phyloP scores from a whole-genome alignment of 2,329 filamentous ascomycete species.

The Diplodia intermedia region DNA sequence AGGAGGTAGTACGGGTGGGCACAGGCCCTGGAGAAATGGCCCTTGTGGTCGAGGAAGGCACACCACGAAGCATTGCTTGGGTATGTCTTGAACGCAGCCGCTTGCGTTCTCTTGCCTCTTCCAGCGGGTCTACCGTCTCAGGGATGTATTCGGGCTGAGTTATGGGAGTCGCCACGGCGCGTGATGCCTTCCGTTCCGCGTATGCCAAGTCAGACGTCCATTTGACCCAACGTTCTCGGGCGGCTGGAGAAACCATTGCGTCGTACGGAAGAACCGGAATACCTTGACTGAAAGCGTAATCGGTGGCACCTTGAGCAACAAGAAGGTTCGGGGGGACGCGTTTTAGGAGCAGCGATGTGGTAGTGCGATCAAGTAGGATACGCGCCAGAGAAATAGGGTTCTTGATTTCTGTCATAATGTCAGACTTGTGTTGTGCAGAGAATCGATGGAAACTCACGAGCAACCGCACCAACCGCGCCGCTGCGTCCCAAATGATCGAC shows the following conservation, averaged over 20 bases:
- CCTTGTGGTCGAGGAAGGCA: constrained; percentile 27
- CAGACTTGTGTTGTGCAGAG: constrained; percentile 31
- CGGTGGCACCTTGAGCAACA: constrained; percentile 81
- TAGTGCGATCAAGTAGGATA: constrained; percentile 78
- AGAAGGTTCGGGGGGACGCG: constrained; percentile 93
- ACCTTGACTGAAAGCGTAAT: constrained; percentile 83
- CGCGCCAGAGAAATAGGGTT: constrained; percentile 92
- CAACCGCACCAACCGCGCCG: constrained; percentile 88
- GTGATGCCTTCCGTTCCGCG: constrained; percentile 59
- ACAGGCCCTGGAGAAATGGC: not conserved
- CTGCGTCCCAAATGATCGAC: constrained; percentile 91
- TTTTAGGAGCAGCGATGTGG: constrained; percentile 77
- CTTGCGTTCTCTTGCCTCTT: constrained; percentile 45
- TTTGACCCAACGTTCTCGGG: constrained; percentile 76
- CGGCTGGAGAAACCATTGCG: constrained; percentile 77
- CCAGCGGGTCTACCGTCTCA: constrained; percentile 36
- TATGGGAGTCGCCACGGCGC: constrained; percentile 34
- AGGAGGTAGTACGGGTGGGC: not conserved
- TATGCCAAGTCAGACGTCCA: constrained; percentile 76
- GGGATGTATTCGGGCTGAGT: constrained; percentile 7
- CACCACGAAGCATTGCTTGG: constrained; percentile 41
- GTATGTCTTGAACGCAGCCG: constrained; percentile 49
- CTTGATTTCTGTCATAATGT: constrained; percentile 71
- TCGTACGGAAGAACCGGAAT: constrained; percentile 77
- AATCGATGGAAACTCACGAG: constrained; percentile 68